Percentiles rank a stretch among this genome's conserved stretches.
Conservation (phyloP, 495 filamentous ascomycete genomes). For the Aspergillus affinis region DNA sequence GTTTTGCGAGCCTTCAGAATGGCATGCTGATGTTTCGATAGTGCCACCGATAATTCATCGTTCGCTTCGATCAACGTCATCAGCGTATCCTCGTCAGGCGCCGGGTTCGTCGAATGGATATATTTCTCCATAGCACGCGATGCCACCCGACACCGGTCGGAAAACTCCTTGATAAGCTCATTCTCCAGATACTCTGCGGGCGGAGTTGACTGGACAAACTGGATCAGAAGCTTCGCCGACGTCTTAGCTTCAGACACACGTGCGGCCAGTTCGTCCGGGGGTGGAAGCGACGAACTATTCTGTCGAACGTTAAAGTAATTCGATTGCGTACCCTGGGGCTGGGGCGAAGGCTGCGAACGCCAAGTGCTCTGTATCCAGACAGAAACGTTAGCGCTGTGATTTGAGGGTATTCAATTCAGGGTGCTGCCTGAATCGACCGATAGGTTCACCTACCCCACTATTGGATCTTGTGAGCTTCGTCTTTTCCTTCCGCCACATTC, state of each 20-base stretch:
- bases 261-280: slow-evolving; percentile 75
- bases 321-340: slow-evolving; percentile 8
- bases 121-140: slow-evolving; percentile 77
- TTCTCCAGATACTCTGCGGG: slow-evolving; percentile 70
- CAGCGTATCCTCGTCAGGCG: slow-evolving; percentile 90
- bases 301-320: slow-evolving; percentile 42
- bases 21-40: slow-evolving; percentile 78
- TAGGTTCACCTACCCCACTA: slow-evolving; percentile 4
- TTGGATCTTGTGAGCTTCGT: slow-evolving; percentile 24
- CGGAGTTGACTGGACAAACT: slow-evolving; percentile 83
- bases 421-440: not conserved
- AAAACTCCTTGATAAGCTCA: slow-evolving; percentile 90
- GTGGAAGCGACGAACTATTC: slow-evolving; percentile 55
- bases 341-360: slow-evolving; percentile 10
- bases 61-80: slow-evolving; percentile 92
- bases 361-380: slow-evolving; percentile 9
- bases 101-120: slow-evolving; percentile 73
- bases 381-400: not conserved
- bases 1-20: slow-evolving; percentile 67
- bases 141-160: slow-evolving; percentile 79
- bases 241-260: slow-evolving; percentile 87
- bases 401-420: not conserved
- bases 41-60: slow-evolving; percentile 75
- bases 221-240: slow-evolving; percentile 83
- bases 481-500: slow-evolving; percentile 93